These are phyloP conservation scores for Candida gigantensis DNA, from an alignment of 1,139 yeast species.

Conservation along the genomic window DNA sequence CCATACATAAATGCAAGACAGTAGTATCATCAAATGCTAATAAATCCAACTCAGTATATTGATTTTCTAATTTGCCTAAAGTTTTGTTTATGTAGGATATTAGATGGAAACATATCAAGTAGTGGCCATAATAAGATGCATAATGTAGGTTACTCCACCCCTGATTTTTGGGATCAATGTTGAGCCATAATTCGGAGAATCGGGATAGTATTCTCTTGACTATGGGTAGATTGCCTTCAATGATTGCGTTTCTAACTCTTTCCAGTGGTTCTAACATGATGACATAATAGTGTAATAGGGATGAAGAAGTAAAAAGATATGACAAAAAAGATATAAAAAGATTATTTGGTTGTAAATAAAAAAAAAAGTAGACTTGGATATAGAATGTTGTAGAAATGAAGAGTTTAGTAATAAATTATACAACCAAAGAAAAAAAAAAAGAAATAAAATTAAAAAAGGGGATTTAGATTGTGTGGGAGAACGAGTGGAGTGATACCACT, in stretches of 20 bases:
- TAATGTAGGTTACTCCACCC: slow-evolving; percentile 94
- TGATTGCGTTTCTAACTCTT: slow-evolving; percentile 74
- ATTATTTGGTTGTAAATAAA: neutral
- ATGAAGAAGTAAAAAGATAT: neutral
- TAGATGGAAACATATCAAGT: slow-evolving; percentile 68
- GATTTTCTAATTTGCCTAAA: slow-evolving; percentile 18
- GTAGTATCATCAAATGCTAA: slow-evolving; percentile 68
- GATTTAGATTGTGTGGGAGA: too few species aligned
- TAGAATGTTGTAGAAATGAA: slow-evolving; percentile 1
- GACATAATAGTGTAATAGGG: slow-evolving; percentile 3
- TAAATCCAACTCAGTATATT: slow-evolving; percentile 31
- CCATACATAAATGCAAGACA: slow-evolving; percentile 74
- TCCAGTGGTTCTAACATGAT: slow-evolving; percentile 61
- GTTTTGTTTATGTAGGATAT: slow-evolving; percentile 36
- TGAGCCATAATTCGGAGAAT: slow-evolving; percentile 76
- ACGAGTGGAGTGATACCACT: too few species aligned
- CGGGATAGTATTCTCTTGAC: slow-evolving; percentile 70
- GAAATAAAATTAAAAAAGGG: too few species aligned
- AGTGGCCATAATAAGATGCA: slow-evolving; percentile 80
- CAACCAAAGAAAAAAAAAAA: too few species aligned
- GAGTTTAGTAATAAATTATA: too few species aligned
- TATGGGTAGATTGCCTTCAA: slow-evolving; percentile 68
- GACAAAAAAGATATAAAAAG: too few species aligned
- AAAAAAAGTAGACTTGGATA: neutral
- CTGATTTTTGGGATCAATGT: slow-evolving; percentile 61